Base-by-base conservation (phyloP, 1,284 basidiomycete genomes). In the Sporisorium exsertum region DNA sequence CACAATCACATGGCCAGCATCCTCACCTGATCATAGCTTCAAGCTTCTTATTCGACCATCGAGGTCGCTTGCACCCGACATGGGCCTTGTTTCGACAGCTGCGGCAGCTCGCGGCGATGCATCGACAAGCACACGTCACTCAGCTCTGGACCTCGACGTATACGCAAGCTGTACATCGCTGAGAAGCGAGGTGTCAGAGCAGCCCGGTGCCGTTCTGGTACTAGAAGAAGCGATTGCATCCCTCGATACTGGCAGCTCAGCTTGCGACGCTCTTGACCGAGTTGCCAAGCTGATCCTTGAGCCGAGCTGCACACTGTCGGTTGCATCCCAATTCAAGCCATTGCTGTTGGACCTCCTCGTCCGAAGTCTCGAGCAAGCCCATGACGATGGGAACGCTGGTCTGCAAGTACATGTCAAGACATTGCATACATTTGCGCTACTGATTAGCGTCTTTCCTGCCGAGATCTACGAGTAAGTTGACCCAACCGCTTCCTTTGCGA, bases 331-430 rank as follows among this genome's bases (percentile, higher is more conserved):
- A 1, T 85, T 83, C 69, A 73, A 81, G 29, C 83, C 85, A 3
- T 18, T 86, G 15, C 77, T 84, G 18, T 27, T 77, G 24, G 82
- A 86, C n/a, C 70, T 87, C 7, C 66, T 77, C 20, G 77, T 78
- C 1, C 58, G 81, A 5, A 72, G 75, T 54, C 51, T 86, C 29
- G 61, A 77, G 10, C 58, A 33, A 68, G 59, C 16, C 7, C 35
- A 42, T 53, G 63, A 61, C 46, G 52, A 22, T 35, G 53, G 22
- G 43, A 37, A 18, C 32, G 20, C 58, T 7, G 58, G 72, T 9
- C n/a, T 20, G 3, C 29, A 43, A n/a, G 72, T 47, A 15, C 42
- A 12, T 51, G 45, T 54, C 26, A 68, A 76, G 26, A 49, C 58
- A 15, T 58, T 72, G 16, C 64, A 73, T 35, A 18, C 58, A 5